Evolutionary conservation across 106 monocot genomes (phyloP).

Genomic region (Alisma plantagoaquatica): DNA sequence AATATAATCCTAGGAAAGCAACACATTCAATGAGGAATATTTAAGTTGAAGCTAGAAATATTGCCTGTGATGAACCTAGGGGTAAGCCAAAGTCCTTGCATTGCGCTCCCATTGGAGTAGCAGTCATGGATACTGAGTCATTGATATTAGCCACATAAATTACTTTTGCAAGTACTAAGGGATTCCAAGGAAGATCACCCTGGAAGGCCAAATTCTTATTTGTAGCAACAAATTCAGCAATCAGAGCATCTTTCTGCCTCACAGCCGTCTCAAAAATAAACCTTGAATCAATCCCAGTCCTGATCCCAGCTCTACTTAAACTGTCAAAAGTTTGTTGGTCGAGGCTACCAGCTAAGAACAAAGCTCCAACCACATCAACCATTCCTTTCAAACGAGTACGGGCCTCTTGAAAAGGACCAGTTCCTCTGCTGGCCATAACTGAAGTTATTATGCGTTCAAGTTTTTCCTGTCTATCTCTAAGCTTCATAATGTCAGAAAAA

Average conservation of each 20-base stretch:
- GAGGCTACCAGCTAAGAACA: conserved; percentile 34
- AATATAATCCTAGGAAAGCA: no score
- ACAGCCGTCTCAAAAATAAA: conserved; percentile 67
- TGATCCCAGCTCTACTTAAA: conserved; percentile 35
- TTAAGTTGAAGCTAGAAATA: no score
- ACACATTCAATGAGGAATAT: no score
- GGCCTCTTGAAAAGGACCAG: conserved; percentile 42
- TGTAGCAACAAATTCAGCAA: conserved; percentile 39
- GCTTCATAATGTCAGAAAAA: conserved; percentile 76
- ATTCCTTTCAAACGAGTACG: conserved; percentile 52
- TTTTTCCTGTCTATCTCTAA: conserved; percentile 70
- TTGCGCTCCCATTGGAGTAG: conserved; percentile 52
- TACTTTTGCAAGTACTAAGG: conserved; percentile 39
- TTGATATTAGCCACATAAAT: conserved; percentile 45
- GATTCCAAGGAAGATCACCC: conserved; percentile 22
- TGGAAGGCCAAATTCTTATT: conserved; percentile 16
- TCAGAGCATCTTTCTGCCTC: conserved; percentile 43
- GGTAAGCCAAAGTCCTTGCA: conserved; percentile 17
- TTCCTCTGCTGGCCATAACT: conserved; percentile 35
- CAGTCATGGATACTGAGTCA: conserved; percentile 32
- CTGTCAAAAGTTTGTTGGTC: conserved; percentile 11
- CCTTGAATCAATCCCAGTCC: conserved; percentile 50
- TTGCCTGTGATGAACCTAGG: no score
- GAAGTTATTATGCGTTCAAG: conserved; percentile 50
- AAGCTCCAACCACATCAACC: conserved; percentile 40